phyloP scores from a whole-genome alignment of 495 filamentous ascomycete genomes.

The Penicillium desertorum region DNA sequence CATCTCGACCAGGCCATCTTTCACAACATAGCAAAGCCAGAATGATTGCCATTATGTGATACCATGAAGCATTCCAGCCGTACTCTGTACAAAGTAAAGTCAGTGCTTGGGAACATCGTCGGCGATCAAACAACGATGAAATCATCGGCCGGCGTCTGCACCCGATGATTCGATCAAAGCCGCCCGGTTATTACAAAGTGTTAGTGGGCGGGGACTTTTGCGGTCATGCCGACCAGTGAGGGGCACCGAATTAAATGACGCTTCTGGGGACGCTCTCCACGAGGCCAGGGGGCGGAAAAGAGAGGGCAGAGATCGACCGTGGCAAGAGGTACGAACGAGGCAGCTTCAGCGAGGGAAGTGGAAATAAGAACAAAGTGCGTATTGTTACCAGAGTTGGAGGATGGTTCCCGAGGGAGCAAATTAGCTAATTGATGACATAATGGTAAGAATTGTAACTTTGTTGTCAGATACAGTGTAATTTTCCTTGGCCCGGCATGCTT shows the following conservation, averaged over 20 bases:
- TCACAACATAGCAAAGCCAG: neutral
- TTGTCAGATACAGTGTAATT: neutral
- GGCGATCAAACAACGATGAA: constrained; percentile 24
- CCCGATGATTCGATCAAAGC: constrained; percentile 25
- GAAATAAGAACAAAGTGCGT: constrained; percentile 9
- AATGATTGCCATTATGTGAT: constrained; percentile 8
- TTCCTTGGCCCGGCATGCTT: constrained; percentile 3
- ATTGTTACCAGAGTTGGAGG: constrained; percentile 11
- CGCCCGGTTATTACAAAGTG: constrained; percentile 15
- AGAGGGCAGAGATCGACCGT: constrained; percentile 20
- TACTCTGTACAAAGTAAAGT: neutral
- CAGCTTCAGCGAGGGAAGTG: constrained; percentile 28
- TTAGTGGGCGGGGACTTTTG: constrained; percentile 18
- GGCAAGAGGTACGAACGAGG: constrained; percentile 23
- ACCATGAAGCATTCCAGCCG: neutral
- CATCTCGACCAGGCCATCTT: constrained; percentile 5
- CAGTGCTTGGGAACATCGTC: constrained; percentile 1
- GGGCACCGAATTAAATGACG: constrained; percentile 31
- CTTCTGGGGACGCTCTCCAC: constrained; percentile 28
- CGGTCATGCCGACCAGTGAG: constrained; percentile 20
- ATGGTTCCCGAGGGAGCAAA: neutral
- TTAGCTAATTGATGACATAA: constrained; percentile 20
- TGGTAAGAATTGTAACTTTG: neutral
- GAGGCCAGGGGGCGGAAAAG: constrained; percentile 16
- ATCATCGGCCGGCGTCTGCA: constrained; percentile 21